These are phyloP conservation scores for Colletotrichum lindemuthianum DNA, from an alignment of 2,329 filamentous ascomycete species.

Conservation along the genomic window DNA sequence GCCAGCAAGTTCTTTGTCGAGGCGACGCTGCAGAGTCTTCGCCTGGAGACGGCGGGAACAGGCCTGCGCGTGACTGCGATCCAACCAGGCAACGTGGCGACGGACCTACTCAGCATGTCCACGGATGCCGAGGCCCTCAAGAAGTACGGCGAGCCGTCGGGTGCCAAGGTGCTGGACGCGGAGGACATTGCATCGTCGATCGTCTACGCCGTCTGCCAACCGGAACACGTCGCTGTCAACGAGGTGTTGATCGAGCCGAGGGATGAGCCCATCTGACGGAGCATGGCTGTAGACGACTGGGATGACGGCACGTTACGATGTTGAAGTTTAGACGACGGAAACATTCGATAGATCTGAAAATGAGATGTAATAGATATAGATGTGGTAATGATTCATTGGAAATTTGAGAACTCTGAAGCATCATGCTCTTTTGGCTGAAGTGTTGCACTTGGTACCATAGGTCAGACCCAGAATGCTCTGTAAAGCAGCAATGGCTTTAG, in stretches of 20 bases:
- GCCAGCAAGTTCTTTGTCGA: slow-evolving; percentile 89
- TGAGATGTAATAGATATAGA: too few species aligned
- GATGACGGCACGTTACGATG: too few species aligned
- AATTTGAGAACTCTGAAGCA: too few species aligned
- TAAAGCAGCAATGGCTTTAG: slow-evolving; percentile 14
- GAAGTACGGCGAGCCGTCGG: slow-evolving; percentile 80
- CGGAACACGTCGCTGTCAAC: slow-evolving; percentile 80
- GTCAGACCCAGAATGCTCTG: too few species aligned
- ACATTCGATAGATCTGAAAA: too few species aligned
- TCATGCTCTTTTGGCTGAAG: too few species aligned
- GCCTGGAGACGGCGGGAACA: slow-evolving; percentile 78
- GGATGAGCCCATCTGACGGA: slow-evolving; percentile 73
- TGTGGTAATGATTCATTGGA: too few species aligned
- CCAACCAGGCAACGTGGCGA: slow-evolving; percentile 81
- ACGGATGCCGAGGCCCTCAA: slow-evolving; percentile 81
- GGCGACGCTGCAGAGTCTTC: slow-evolving; percentile 78
- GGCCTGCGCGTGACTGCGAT: slow-evolving; percentile 79
- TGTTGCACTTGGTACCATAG: too few species aligned
- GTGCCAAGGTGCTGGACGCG: slow-evolving; percentile 78
- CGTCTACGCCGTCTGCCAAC: slow-evolving; percentile 78
- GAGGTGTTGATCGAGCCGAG: slow-evolving; percentile 82
- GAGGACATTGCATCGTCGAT: slow-evolving; percentile 79
- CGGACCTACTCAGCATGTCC: slow-evolving; percentile 78
- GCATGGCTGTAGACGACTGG: too few species aligned
- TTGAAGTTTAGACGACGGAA: not conserved